Percentiles rank a stretch among this genome's conserved stretches.
Conservation (phyloP, 257 asterid species). For the Eucommia ulmoides region DNA sequence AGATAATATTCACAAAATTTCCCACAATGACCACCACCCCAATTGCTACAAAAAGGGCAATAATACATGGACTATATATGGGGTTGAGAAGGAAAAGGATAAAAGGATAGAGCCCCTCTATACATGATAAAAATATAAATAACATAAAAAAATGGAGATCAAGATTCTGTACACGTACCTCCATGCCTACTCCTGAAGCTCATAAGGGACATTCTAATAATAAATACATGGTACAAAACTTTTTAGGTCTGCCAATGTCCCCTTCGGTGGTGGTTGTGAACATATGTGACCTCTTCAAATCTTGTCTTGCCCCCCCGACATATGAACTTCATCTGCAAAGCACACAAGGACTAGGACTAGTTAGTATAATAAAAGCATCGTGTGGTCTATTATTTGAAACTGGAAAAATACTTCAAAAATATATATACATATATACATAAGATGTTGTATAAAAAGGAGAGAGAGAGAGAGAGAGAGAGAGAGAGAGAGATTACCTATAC, state of each 20-base stretch:
- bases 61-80: background rate
- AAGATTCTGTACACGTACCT: background rate
- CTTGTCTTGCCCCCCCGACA: background rate
- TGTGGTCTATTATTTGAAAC: no score
- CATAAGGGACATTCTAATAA: background rate
- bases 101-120: background rate
- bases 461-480: no score
- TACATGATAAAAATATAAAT: background rate
- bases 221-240: background rate
- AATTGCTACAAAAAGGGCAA: background rate
- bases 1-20: background rate
- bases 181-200: background rate
- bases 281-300: background rate
- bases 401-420: background rate
- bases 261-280: background rate
- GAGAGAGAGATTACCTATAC: background rate
- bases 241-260: background rate
- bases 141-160: background rate
- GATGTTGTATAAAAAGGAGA: background rate
- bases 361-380: no score
- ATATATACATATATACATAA: background rate
- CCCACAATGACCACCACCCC: background rate
- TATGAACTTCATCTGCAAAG: background rate
- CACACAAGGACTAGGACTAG: no score
- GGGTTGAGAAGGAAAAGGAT: no score